phyloP scores from a whole-genome alignment of 169 alveolate genomes.

The Babesia divergens region DNA sequence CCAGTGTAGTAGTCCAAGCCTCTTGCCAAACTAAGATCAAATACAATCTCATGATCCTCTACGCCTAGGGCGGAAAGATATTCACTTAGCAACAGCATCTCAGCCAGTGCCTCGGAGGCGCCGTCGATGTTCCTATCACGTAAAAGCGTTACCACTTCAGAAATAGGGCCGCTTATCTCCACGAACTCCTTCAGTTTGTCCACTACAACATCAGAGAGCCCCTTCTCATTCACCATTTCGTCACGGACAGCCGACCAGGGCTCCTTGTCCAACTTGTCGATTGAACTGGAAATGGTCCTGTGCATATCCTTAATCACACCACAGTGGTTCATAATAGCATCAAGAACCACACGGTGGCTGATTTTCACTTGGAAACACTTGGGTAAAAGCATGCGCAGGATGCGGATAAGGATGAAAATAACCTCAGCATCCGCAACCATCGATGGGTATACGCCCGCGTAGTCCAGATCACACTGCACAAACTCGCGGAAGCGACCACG shows the following conservation, averaged over 20 bases:
- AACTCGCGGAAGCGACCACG: slow-evolving; percentile 96
- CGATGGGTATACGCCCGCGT: slow-evolving; percentile 87
- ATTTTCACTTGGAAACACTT: slow-evolving; percentile 87
- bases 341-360: slow-evolving; percentile 89
- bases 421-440: slow-evolving; percentile 95
- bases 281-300: slow-evolving; percentile 89
- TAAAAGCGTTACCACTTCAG: slow-evolving; percentile 72
- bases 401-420: slow-evolving; percentile 84
- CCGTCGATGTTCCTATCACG: slow-evolving; percentile 56
- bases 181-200: slow-evolving; percentile 83
- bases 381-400: slow-evolving; percentile 73
- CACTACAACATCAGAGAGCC: slow-evolving; percentile 78
- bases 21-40: slow-evolving; percentile 92
- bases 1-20: slow-evolving; percentile 98
- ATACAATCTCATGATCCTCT: slow-evolving; percentile 43
- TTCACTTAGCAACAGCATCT: slow-evolving; percentile 64
- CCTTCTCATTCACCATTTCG: slow-evolving; percentile 89
- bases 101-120: slow-evolving; percentile 57
- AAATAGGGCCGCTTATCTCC: slow-evolving; percentile 79
- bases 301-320: slow-evolving; percentile 86
- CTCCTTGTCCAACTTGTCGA: slow-evolving; percentile 95
- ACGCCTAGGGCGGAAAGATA: slow-evolving; percentile 58
- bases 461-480: slow-evolving; percentile 96
- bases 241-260: slow-evolving; percentile 89
- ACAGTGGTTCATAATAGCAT: slow-evolving; percentile 84